Base-by-base conservation (phyloP, 2,329 filamentous ascomycete genomes). In the Cadophora sp. region DNA sequence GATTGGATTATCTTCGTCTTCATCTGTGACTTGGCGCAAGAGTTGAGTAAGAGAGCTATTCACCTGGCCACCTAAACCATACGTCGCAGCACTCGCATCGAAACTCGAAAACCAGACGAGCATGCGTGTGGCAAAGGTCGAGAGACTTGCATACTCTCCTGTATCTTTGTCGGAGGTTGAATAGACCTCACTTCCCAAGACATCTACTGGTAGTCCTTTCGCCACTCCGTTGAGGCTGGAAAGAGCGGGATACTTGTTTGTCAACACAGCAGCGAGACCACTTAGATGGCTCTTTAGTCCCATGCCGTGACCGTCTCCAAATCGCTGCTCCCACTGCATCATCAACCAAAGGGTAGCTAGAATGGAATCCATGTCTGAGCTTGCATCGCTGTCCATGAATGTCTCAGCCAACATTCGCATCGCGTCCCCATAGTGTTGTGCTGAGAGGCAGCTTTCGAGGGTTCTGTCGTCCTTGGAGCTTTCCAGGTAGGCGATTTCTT, bases 241-340 rank as follows among this genome's bases (percentile, higher is more conserved):
- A 4, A 50, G 46, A 8, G 46, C 19, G n/a, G 46, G n/a, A 22
- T 50, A 50, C 46, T 50, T 50, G n/a, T 8, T 50, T 24, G 5
- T 50, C 46, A 50, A 27, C 22, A 68, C 50, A 48, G 29, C 66
- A 46, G 51, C 48, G 27, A 68, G 61, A 29, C 66, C 66, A 40
- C 50, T 55, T n/a, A 68, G 60, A 64, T 68, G 66, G 27, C 24
- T 64, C 53, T 68, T 61, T 40, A 68, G 46, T 31, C 51, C 60
- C 46, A 50, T 22, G 55, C 46, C 40, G 46, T 62, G 62, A 34
- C 53, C 61, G 14, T 68, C 66, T 29, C 66, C 66, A 26, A 65
- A 68, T 48, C 64, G 53, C 22, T 68, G 61, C 34, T 68, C 66
- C 40, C 65, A 68, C 31, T 68, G 66, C 31, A 68, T 68, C 48